A percentile compares a stretch with the other conserved stretches of the same genome.
Conservation (phyloP, 495 filamentous ascomycete species). For the Patellaria atrata region DNA sequence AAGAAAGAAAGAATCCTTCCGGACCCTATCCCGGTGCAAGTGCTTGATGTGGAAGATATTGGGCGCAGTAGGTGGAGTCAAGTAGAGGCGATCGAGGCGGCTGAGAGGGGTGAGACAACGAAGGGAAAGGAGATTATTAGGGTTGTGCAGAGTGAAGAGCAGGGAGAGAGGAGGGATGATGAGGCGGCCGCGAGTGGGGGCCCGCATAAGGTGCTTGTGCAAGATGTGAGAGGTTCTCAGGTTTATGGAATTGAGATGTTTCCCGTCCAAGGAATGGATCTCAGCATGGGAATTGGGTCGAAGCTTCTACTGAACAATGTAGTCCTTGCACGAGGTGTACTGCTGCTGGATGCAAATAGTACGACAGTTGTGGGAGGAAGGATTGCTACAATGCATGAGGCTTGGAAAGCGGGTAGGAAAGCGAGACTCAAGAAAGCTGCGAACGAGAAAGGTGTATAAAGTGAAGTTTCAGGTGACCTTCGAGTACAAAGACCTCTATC, state of each 20-base stretch:
- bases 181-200: slow-evolving; percentile 26
- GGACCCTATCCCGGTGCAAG: slow-evolving; percentile 57
- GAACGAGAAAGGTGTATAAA: slow-evolving; percentile 6
- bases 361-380: slow-evolving; percentile 68
- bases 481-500: no score
- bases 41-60: slow-evolving; percentile 74
- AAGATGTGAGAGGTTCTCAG: slow-evolving; percentile 59
- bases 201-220: slow-evolving; percentile 67
- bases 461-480: slow-evolving; percentile 2
- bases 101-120: slow-evolving; percentile 68
- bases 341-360: slow-evolving; percentile 54
- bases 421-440: slow-evolving; percentile 44
- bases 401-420: slow-evolving; percentile 63
- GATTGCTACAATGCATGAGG: slow-evolving; percentile 63
- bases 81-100: slow-evolving; percentile 70
- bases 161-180: slow-evolving; percentile 24
- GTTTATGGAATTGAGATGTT: slow-evolving; percentile 63
- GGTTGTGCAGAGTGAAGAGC: slow-evolving; percentile 41
- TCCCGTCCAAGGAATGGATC: slow-evolving; percentile 45
- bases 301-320: slow-evolving; percentile 61
- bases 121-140: slow-evolving; percentile 73
- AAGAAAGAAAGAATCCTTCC: slow-evolving; percentile 39
- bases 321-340: slow-evolving; percentile 57
- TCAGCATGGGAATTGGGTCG: slow-evolving; percentile 59
- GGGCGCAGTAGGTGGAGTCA: slow-evolving; percentile 65